A percentile compares a stretch with the other conserved stretches of the same genome.
Evolutionary conservation across 1,139 yeast genomes (phyloP).

Genomic region (Candida gigantensis): DNA sequence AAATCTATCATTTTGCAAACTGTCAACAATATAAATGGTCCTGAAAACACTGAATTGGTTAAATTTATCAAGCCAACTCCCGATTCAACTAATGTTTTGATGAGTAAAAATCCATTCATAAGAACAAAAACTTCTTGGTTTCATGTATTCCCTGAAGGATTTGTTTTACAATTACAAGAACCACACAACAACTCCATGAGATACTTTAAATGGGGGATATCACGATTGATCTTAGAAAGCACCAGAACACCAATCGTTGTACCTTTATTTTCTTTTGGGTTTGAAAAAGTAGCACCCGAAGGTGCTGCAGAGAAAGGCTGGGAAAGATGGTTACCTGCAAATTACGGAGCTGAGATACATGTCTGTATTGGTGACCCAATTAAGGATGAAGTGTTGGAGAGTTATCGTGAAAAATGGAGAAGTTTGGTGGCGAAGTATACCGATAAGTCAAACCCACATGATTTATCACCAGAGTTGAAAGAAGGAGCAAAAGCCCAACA

Average conservation of each 20-base stretch:
- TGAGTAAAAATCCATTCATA: conserved; percentile 48
- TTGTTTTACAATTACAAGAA: conserved; percentile 79
- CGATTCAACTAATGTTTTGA: conserved; percentile 32
- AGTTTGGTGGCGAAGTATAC: conserved; percentile 55
- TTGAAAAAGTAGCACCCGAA: conserved; percentile 88
- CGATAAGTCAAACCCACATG: conserved; percentile 52
- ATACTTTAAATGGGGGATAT: conserved; percentile 94
- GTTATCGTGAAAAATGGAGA: conserved; percentile 68
- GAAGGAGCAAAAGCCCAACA: conserved; percentile 62
- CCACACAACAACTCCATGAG: conserved; percentile 86
- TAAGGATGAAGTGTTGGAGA: conserved; percentile 58
- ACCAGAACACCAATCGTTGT: conserved; percentile 82
- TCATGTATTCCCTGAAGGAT: conserved; percentile 94
- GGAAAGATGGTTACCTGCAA: conserved; percentile 62
- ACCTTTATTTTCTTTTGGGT: conserved; percentile 87
- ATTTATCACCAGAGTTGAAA: conserved; percentile 61
- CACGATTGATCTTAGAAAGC: conserved; percentile 79
- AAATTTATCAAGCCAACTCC: conserved; percentile 31
- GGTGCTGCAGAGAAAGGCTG: conserved; percentile 54
- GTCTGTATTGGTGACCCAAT: conserved; percentile 75
- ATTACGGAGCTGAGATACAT: conserved; percentile 66
- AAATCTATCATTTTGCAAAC: conserved; percentile 38
- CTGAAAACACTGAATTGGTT: conserved; percentile 19
- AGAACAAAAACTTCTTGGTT: conserved; percentile 80
- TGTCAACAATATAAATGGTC: conserved; percentile 20